These are phyloP conservation scores for Pseudogymnoascus pannorum DNA, from an alignment of 2,329 filamentous ascomycete species.

Conservation along the genomic window DNA sequence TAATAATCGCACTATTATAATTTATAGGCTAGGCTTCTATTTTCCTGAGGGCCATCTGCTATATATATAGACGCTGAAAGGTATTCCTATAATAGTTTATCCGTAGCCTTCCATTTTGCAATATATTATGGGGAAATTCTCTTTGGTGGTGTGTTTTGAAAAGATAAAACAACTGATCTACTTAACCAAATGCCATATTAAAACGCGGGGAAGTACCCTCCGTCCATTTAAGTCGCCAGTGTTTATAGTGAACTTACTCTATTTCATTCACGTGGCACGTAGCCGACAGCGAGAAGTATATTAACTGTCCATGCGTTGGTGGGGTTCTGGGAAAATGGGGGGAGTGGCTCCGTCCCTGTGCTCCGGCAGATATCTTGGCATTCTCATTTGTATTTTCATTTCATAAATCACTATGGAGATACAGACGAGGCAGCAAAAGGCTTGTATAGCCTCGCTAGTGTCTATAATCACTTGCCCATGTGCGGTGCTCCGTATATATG, in stretches of 20 bases:
- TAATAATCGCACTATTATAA: background rate
- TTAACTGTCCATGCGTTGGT: slow-evolving; percentile 1
- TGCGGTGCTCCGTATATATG: background rate
- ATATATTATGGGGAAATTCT: slow-evolving; percentile 8
- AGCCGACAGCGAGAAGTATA: background rate
- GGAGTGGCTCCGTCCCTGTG: background rate
- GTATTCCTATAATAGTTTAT: background rate
- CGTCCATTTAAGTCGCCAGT: background rate
- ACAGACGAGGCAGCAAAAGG: background rate
- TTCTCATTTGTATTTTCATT: too few relatives aligned
- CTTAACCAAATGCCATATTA: background rate
- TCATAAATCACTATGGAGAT: too few relatives aligned
- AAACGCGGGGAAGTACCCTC: background rate
- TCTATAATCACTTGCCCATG: background rate
- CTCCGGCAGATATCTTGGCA: background rate
- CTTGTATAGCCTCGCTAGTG: background rate
- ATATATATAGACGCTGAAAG: background rate
- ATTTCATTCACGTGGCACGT: slow-evolving; percentile 3
- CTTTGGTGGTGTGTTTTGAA: background rate
- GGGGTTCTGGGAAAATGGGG: background rate
- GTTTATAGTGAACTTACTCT: background rate
- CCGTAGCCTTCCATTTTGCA: background rate
- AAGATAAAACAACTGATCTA: background rate
- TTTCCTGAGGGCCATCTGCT: background rate
- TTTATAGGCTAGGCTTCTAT: background rate